These are phyloP conservation scores for Conticribra weissflogii DNA, from an alignment of 108 stramenopile genomes.

Conservation along the genomic window DNA sequence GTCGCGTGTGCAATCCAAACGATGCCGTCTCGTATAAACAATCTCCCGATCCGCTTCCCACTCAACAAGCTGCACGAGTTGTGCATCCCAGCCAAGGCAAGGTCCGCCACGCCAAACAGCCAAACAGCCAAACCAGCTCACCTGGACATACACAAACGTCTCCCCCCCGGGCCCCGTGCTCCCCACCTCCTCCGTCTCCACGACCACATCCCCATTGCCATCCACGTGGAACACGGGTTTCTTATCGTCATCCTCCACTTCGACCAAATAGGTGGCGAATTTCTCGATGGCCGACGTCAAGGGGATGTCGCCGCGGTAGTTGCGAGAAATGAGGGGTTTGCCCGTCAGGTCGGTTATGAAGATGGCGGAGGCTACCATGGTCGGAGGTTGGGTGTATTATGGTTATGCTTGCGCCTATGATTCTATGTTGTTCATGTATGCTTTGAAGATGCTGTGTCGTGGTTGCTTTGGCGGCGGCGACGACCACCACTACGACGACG, in stretches of 20 bases:
- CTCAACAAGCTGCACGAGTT: too few relatives aligned
- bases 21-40: too few relatives aligned
- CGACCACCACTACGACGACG: too few relatives aligned
- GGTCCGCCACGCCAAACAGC: too few relatives aligned
- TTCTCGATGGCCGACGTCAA: constrained; percentile 78
- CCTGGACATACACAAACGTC: constrained; percentile 84
- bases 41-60: too few relatives aligned
- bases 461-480: too few relatives aligned
- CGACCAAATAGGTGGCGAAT: constrained; percentile 77
- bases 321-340: constrained; percentile 97
- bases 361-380: constrained; percentile 89
- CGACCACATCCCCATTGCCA: constrained; percentile 61
- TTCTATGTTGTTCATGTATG: too few relatives aligned
- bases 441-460: too few relatives aligned
- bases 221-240: constrained; percentile 87
- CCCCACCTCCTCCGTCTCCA: constrained; percentile 64
- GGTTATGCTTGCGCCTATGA: not conserved
- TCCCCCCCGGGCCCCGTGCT: constrained; percentile 69
- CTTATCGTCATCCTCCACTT: constrained; percentile 83
- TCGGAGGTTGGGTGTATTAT: not conserved
- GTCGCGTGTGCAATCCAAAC: too few relatives aligned
- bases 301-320: constrained; percentile 98
- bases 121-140: too few relatives aligned
- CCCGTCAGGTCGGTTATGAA: constrained; percentile 90
- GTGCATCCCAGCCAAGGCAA: too few relatives aligned